Base-by-base conservation (phyloP, 257 asterid species). In the Solanum lignicaule region DNA sequence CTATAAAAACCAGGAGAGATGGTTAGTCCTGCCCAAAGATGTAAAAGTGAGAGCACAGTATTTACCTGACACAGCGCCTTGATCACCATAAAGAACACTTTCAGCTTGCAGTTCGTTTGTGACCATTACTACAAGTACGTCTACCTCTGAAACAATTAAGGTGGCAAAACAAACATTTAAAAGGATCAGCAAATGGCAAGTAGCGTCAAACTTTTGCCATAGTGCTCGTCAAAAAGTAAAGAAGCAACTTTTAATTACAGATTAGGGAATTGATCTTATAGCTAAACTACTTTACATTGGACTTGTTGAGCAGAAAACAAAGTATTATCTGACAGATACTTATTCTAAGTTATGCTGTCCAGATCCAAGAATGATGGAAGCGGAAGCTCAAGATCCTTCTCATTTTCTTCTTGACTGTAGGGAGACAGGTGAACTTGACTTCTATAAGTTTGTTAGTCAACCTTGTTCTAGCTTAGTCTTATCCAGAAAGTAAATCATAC, bases 41-140 rank as follows among this genome's bases (percentile, higher is more conserved):
- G 87, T 15, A 83, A 58, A 62, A 87, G 89, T 71, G 87, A 73
- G 85, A 48, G 85, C 85, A 31, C 20, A 29, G 69, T 18, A 75
- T 29, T 58, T 92, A 97, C 99, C 99, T 92, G 97, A 89, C 86
- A 97, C 95, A 87, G 98, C 98, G 72, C 98, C 98, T 89, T 89
- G 84, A 76, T 94, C 94, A 79, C 97, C 99, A 91, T 88, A 95
- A 60, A 97, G 95, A 90, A 93, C 98, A 89, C 95, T 92, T 91
- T 95, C 98, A 86, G 98, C 99, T 93, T 97, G 99, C 90, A 90
- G 90, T 94, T 95, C 99, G 72, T 97, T 97, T 90, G 99, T 93
- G 79, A 97, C 99, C 99, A 97, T 97, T 87, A 97, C 86, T 78
- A 97, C 90, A 91, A 97, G 90, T 81, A 95, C 93, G 81, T 97